Percentiles rank a stretch among this genome's conserved stretches.
phyloP scores from a whole-genome alignment of 139 green algal species.

The Nannochloris sp. region DNA sequence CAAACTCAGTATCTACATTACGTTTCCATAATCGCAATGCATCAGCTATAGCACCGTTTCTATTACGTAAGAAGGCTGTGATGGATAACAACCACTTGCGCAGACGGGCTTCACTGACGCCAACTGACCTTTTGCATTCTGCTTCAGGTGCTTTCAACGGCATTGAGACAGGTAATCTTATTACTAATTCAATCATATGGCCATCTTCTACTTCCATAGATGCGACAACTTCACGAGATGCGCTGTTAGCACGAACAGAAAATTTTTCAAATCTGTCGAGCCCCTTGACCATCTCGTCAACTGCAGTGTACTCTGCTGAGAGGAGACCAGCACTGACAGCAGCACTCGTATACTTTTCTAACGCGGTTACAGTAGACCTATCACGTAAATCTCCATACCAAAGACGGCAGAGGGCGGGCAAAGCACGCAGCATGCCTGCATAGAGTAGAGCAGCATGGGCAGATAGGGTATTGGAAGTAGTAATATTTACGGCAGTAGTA shows the following conservation, averaged over 20 bases:
- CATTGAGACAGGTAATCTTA: constrained; percentile 70
- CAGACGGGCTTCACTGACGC: constrained; percentile 70
- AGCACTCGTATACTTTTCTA: constrained; percentile 77
- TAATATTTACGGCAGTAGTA: not conserved
- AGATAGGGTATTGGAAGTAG: not conserved
- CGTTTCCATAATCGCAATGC: constrained; percentile 76
- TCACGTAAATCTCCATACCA: constrained; percentile 83
- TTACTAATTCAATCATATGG: constrained; percentile 68
- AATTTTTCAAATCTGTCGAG: constrained; percentile 42
- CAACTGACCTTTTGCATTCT: constrained; percentile 59
- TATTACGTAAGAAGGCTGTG: constrained; percentile 69
- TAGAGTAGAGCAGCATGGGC: not conserved
- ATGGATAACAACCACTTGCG: constrained; percentile 95
- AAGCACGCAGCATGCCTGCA: constrained; percentile 39
- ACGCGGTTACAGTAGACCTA: constrained; percentile 26
- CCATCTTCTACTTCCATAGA: constrained; percentile 77
- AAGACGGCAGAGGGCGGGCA: constrained; percentile 64
- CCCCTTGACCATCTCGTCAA: not conserved
- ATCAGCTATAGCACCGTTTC: constrained; percentile 72
- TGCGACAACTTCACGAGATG: constrained; percentile 62
- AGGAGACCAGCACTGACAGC: constrained; percentile 70
- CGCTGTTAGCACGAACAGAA: constrained; percentile 41
- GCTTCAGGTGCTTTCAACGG: constrained; percentile 72
- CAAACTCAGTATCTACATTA: constrained; percentile 74
- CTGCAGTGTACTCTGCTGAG: constrained; percentile 56